Percentiles rank a stretch among this genome's conserved stretches.
Conservation (phyloP, 768 basidiomycete species). For the Lenzites betulinus region DNA sequence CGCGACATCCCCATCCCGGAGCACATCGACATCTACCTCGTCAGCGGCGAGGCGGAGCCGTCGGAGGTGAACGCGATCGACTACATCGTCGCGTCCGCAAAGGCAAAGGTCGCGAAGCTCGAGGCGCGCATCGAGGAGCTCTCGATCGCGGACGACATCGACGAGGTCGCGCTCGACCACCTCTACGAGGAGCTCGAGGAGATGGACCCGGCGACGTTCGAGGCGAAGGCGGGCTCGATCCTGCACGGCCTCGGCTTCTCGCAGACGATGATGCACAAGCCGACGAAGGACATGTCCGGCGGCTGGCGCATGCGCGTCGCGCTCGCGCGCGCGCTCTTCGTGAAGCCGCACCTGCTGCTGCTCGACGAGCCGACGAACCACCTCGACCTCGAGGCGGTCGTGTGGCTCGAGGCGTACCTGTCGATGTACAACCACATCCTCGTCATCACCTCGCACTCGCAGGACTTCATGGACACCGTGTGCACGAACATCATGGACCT, state of each 20-base stretch:
- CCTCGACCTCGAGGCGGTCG: slow-evolving; percentile 95
- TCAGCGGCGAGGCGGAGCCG: slow-evolving; percentile 93
- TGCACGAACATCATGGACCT: slow-evolving; percentile 99
- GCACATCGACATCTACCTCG: slow-evolving; percentile 98
- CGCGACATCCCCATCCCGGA: slow-evolving; percentile 93
- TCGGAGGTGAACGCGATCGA: slow-evolving; percentile 95
- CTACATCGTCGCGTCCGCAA: slow-evolving; percentile 92
- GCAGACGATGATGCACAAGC: slow-evolving; percentile 89
- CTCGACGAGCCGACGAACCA: slow-evolving; percentile 95
- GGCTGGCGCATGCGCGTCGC: slow-evolving; percentile 99
- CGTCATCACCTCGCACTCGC: slow-evolving; percentile 97
- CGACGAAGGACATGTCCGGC: slow-evolving; percentile 98
- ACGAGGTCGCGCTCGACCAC: slow-evolving; percentile 83
- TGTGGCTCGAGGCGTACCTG: slow-evolving; percentile 98
- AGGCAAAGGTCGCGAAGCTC: slow-evolving; percentile 88
- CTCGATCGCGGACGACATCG: slow-evolving; percentile 84
- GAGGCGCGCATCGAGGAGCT: slow-evolving; percentile 95
- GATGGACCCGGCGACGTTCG: slow-evolving; percentile 93
- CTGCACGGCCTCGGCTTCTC: slow-evolving; percentile 97
- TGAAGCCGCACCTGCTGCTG: slow-evolving; percentile 94
- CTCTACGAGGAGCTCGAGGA: slow-evolving; percentile 97
- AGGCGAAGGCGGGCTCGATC: slow-evolving; percentile 93
- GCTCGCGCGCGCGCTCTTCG: slow-evolving; percentile 91
- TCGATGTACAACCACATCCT: slow-evolving; percentile 99
- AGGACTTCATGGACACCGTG: slow-evolving; percentile 97